Evolutionary conservation across 129 eudicot species (phyloP), one percentile per base, ranked within the genome.

Genomic region (Kitagawia praeruptora): DNA sequence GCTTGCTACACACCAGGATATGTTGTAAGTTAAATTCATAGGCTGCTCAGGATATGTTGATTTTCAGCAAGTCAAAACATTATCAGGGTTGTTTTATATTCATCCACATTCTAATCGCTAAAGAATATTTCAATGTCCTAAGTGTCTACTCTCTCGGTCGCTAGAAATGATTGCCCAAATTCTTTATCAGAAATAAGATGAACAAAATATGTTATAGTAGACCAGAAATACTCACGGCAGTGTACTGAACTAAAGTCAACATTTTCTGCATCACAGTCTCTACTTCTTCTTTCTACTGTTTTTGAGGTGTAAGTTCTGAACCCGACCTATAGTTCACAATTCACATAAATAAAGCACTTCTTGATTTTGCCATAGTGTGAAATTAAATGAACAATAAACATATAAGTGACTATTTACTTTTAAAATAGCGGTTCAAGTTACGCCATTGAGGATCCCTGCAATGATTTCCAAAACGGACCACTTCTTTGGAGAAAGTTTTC

Each of bases 361-460:
- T 61, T 13, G 5, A 61, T 61, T 34, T 61, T 61, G 15, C 69
- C 34, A 61, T 0, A 23, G 14, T 61, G 69, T n/a, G 4, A 61
- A 61, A 61, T n/a, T 61, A 61, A 61, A 64, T 19, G 13, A 64
- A 54, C 25, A 71, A 48, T 23, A 74, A 23, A 79, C 48, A 18
- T 16, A 70, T 11, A 48, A 82, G 28, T 46, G 39, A n/a, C 23
- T 61, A 82, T 70, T 84, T 91, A 94, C 98, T 91, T 94, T 85
- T 88, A 86, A 94, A 88, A 82, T 96, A 96, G 63, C 99, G 93
- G 81, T 96, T 97, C 89, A 96, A 86, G 83, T 96, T 87, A 78
- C 92, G 99, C 96, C 97, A 96, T 69, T 96, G 99, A 84, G 99
- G 99, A 88, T 96, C 99, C 87, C 90, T 96, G 80, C 99, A 96